Conservation (phyloP, 768 basidiomycete genomes). For the Sistotremastrum niveocremeum region DNA sequence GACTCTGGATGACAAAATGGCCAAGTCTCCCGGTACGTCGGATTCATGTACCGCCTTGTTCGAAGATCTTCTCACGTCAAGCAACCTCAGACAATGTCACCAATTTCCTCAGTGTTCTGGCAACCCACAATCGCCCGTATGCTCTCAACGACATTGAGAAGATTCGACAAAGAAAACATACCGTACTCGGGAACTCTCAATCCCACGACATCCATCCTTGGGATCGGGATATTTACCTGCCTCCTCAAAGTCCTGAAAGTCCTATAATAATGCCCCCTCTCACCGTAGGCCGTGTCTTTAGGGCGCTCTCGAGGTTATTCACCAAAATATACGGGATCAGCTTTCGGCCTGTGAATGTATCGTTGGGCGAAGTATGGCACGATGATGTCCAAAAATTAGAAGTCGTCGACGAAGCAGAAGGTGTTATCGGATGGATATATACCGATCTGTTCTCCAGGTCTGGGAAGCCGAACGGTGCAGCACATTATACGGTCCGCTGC, state of each 20-base stretch:
- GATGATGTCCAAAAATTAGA: slow-evolving; percentile 79
- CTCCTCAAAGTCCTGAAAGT: slow-evolving; percentile 62
- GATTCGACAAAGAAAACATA: slow-evolving; percentile 59
- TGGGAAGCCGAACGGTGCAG: slow-evolving; percentile 84
- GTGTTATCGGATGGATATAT: slow-evolving; percentile 88
- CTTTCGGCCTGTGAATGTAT: slow-evolving; percentile 53
- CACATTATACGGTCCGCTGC: slow-evolving; percentile 96
- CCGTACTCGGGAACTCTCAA: slow-evolving; percentile 42
- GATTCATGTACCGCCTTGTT: not conserved
- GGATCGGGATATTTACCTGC: slow-evolving; percentile 93
- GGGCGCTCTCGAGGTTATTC: slow-evolving; percentile 85
- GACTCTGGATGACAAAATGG: slow-evolving; percentile 92
- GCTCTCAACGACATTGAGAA: slow-evolving; percentile 62
- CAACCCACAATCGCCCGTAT: slow-evolving; percentile 66
- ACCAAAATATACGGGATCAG: slow-evolving; percentile 77
- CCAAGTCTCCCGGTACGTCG: slow-evolving; percentile 69
- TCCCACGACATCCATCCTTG: slow-evolving; percentile 76
- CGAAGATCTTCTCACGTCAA: not conserved
- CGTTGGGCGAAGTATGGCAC: slow-evolving; percentile 83
- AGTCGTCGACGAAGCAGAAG: slow-evolving; percentile 80
- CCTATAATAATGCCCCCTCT: slow-evolving; percentile 59
- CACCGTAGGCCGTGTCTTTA: slow-evolving; percentile 83
- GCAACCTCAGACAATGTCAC: slow-evolving; percentile 57
- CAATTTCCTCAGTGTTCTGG: slow-evolving; percentile 71
- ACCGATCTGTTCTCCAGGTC: slow-evolving; percentile 77